Base-by-base conservation (phyloP, 73 alveolate species). In the Paraurostyla sp. region DNA sequence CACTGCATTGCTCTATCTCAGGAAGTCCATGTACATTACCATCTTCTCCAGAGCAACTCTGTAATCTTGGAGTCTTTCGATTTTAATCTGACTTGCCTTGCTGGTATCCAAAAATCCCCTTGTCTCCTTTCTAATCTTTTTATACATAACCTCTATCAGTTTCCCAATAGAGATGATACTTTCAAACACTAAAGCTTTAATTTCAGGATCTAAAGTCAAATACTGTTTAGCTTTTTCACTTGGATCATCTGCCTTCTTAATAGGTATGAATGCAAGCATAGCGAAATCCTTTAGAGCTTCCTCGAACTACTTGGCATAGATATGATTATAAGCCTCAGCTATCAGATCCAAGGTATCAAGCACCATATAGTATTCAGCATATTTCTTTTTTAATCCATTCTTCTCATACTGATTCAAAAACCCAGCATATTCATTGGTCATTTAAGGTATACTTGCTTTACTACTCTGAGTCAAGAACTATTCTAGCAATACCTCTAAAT, bases 81-180 rank as follows among this genome's bases (percentile, higher is more conserved):
- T 1, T 38, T 35, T 65, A 9, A 38, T 18, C 38, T 65, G 58
- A 38, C 58, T 65, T 36, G 58, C 36, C 46, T 65, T 65, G 59
- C 59, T 35, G 32, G 58, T 36, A 38, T 65, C 82, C 1, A 33
- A 9, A 16, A 65, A 65, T 27, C 38, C 6, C 18, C n/a, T 40
- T 1, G 87, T 73, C 13, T 73, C 87, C 4, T 48, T 73, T 45
- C 33, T 48, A 9, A 42, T 50, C 22, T 15, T 43, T 23, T 73
- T 48, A 45, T 43, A 50, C 16, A 35, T 71, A 18, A 48, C 1
- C 20, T 48, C 20, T 43, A 73, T 48, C 62, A 51, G 42, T 30
- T 73, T 73, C 7, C 73, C 87, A 73, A 73, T 73, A 16, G 35
- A 20, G 13, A 73, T 48, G 50, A 73, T 40, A n/a, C 16, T 27